These are phyloP conservation scores for Auricularia cornea DNA, from an alignment of 768 basidiomycete genomes.

Conservation along the genomic window DNA sequence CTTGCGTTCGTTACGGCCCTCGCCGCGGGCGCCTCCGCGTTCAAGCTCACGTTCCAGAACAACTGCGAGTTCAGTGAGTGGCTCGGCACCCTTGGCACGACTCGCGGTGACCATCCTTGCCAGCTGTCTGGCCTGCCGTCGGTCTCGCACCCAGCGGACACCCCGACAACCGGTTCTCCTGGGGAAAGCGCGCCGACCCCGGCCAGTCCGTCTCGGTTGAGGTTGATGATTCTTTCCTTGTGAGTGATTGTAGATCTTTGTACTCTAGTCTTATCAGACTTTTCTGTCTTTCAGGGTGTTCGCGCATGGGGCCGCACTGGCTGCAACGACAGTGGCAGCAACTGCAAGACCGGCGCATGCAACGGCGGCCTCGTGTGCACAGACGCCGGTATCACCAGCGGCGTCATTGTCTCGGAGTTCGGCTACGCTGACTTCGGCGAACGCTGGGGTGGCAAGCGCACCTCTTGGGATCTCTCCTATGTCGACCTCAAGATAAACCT, in stretches of 20 bases:
- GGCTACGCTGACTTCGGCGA: conserved; percentile 2
- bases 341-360: background rate
- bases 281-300: background rate
- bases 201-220: background rate
- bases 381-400: conserved; percentile 3
- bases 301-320: conserved; percentile 6
- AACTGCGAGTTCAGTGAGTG: background rate
- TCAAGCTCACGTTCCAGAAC: background rate
- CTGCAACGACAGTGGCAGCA: background rate
- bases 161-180: conserved; percentile 2
- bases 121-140: conserved; percentile 4
- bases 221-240: background rate
- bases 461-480: conserved; percentile 1
- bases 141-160: conserved; percentile 1
- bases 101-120: background rate
- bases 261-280: background rate
- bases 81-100: background rate
- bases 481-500: background rate
- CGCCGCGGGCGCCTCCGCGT: background rate
- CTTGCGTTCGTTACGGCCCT: background rate
- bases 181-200: background rate
- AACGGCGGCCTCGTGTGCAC: conserved; percentile 4
- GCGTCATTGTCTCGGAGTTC: conserved; percentile 3
- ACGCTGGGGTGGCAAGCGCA: conserved; percentile 4
- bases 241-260: background rate